Base-by-base conservation (phyloP, 2,329 filamentous ascomycete genomes). In the Fusarium sp. region DNA sequence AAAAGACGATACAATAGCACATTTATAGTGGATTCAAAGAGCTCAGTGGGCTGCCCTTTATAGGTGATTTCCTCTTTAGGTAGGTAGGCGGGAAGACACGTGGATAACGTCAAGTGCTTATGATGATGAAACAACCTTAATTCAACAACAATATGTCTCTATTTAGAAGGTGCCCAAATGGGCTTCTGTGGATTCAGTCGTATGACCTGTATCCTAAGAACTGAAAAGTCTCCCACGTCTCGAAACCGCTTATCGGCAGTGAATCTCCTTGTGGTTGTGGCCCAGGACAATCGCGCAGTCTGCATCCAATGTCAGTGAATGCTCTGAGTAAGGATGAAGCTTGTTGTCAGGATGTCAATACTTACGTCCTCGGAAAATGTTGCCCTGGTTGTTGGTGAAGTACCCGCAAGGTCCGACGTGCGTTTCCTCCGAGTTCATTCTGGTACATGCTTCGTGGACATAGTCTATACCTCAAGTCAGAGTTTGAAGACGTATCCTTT, bases 281-380 rank as follows among this genome's bases (percentile, higher is more conserved):
- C 29, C 58, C 13, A 66, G 58, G 20, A 56, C 58, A 57, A 66
- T 13, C 0, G 64, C 64, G 45, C 64, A 66, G 58, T 66, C 64
- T 66, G 35, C 6, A 20, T 18, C 27, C 27, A n/a, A n/a, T 24
- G 45, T 66, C 13, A 66, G 47, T 24, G 8, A 16, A 42, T 31
- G 4, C 7, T 18, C 14, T 5, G 9, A 16, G 5, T 3, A 34
- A 37, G 6, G 24, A 65, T 16, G 11, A 54, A 20, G 18, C 4
- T 34, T 16, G 16, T 13, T 42, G 16, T 22, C 13, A 40, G 18
- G 2, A 16, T 14, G 6, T 16, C 4, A 61, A 29, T 45, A 56
- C 64, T 66, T 56, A 62, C 64, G 45, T 35, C 64, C 64, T 56
- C 45, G 64, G 47, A 66, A 66, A 31, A 66, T 66, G 29, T 35